Conservation (phyloP, 2,329 filamentous ascomycete species). For the Cladosporium sp. region DNA sequence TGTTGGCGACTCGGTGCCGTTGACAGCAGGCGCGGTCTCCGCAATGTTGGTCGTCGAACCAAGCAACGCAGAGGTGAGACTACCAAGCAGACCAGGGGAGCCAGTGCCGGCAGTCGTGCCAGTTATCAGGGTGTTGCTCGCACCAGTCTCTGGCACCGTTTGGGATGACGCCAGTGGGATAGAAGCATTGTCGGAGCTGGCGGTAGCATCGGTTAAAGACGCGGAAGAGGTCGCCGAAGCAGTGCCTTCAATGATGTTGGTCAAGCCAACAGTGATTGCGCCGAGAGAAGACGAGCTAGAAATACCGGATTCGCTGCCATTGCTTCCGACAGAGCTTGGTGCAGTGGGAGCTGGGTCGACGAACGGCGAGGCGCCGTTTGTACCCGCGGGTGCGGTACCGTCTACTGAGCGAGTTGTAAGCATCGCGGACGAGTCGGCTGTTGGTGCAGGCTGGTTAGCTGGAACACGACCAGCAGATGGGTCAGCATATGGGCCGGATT, state of each 20-base stretch:
- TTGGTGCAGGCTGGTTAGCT: background rate
- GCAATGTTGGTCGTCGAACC: background rate
- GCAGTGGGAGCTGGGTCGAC: background rate
- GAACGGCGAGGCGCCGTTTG: slow-evolving; percentile 24
- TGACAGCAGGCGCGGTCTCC: background rate
- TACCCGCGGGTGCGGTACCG: slow-evolving; percentile 14
- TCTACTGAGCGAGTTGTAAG: slow-evolving; percentile 1
- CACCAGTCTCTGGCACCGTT: background rate
- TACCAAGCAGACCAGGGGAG: background rate
- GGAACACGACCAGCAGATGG: slow-evolving; percentile 14
- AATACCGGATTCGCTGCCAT: slow-evolving; percentile 4
- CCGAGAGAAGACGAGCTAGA: slow-evolving; percentile 16
- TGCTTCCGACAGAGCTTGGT: background rate
- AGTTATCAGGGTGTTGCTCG: background rate
- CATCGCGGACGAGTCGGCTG: slow-evolving; percentile 1
- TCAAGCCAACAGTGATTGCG: slow-evolving; percentile 32
- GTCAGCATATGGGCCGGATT: slow-evolving; percentile 1
- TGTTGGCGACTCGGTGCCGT: slow-evolving; percentile 6
- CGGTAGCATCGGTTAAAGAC: background rate
- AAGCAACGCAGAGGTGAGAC: background rate
- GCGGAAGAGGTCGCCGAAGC: slow-evolving; percentile 12
- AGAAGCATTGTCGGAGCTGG: background rate
- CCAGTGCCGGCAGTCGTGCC: background rate
- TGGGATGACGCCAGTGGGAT: background rate
- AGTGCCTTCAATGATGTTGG: slow-evolving; percentile 25